These are phyloP conservation scores for Tarenaya hassleriana DNA, from an alignment of 345 rosid genomes.

Conservation along the genomic window DNA sequence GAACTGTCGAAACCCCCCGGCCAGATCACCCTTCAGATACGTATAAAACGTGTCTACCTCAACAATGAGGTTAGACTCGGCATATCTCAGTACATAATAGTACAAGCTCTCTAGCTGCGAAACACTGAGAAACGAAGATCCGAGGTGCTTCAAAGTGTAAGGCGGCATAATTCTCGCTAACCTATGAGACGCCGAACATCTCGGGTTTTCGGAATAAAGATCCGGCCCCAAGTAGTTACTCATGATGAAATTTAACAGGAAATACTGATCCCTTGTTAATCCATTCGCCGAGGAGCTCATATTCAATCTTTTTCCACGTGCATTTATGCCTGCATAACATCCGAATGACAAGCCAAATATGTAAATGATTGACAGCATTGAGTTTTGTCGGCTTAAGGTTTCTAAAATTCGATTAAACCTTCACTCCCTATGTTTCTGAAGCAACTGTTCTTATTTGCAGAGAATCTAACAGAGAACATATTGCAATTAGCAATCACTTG, in stretches of 20 bases:
- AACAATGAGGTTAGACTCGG: slow-evolving; percentile 33
- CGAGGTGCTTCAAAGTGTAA: slow-evolving; percentile 43
- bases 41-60: slow-evolving; percentile 31
- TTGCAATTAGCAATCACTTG: too few relatives aligned
- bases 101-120: slow-evolving; percentile 46
- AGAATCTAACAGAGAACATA: too few relatives aligned
- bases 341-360: slow-evolving; percentile 12
- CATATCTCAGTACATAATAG: slow-evolving; percentile 41
- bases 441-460: too few relatives aligned
- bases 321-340: slow-evolving; percentile 24
- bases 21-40: slow-evolving; percentile 42
- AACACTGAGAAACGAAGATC: slow-evolving; percentile 40
- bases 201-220: slow-evolving; percentile 53
- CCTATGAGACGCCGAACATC: slow-evolving; percentile 50
- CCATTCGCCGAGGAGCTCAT: slow-evolving; percentile 23
- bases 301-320: slow-evolving; percentile 13
- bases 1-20: slow-evolving; percentile 30
- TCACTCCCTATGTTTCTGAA: too few relatives aligned
- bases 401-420: not conserved
- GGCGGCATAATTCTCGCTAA: slow-evolving; percentile 40
- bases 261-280: slow-evolving; percentile 33
- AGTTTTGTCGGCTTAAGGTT: not conserved
- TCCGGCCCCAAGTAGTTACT: slow-evolving; percentile 60
- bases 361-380: not conserved
- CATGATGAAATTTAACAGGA: slow-evolving; percentile 54